Conservation (phyloP, 768 basidiomycete species). For the Kwoniella bestiolae region DNA sequence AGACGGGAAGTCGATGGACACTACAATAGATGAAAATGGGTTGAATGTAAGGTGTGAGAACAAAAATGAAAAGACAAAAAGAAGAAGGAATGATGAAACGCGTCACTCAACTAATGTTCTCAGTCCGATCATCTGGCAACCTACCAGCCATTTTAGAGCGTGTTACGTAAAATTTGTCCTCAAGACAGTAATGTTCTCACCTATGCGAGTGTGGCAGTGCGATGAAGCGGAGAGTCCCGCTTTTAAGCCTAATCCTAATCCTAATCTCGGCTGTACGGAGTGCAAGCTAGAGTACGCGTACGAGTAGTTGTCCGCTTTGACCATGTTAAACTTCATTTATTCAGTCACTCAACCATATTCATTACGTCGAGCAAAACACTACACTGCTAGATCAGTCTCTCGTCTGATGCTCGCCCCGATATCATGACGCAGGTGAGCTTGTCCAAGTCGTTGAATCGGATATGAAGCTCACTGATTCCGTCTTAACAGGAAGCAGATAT, state of each 20-base stretch:
- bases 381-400: too few species aligned
- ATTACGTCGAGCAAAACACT: too few species aligned
- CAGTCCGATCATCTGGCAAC: conserved; percentile 8
- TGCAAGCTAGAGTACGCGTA: too few species aligned
- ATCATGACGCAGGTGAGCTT: not conserved
- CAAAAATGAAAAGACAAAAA: not conserved
- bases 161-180: conserved; percentile 9
- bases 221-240: not conserved
- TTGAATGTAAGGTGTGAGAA: not conserved
- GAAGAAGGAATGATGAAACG: conserved; percentile 15
- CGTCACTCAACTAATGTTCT: conserved; percentile 1
- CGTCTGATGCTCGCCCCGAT: too few species aligned
- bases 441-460: too few species aligned
- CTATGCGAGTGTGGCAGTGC: not conserved
- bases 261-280: too few species aligned
- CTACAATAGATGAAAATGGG: not conserved
- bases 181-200: not conserved
- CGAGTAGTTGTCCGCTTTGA: too few species aligned
- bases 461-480: not conserved
- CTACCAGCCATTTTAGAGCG: conserved; percentile 4
- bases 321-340: too few species aligned
- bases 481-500: not conserved
- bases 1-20: conserved; percentile 6
- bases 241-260: too few species aligned
- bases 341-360: too few species aligned